Conservation (phyloP, 2,329 filamentous ascomycete species). For the Aspergillus aculeatinus region DNA sequence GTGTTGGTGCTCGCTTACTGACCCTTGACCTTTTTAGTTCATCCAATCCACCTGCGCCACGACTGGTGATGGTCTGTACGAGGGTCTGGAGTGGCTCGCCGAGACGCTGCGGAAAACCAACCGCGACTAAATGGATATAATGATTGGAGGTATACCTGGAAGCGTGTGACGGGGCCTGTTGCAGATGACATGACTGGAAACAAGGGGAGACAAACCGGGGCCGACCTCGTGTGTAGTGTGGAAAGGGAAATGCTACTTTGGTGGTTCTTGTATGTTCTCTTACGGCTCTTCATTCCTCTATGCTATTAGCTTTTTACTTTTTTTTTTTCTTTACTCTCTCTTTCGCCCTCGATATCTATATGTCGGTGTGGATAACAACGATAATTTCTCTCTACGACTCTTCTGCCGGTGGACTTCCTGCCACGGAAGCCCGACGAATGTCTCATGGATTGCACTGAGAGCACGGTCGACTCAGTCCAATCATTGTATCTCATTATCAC, state of each 20-base stretch:
- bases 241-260: constrained; percentile 32
- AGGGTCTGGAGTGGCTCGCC: constrained; percentile 93
- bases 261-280: constrained; percentile 37
- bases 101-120: constrained; percentile 73
- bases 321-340: constrained; percentile 28
- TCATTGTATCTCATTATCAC: too few species aligned
- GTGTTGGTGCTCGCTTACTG: not conserved
- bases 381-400: constrained; percentile 17
- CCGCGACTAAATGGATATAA: constrained; percentile 46
- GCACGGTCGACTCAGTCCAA: too few species aligned
- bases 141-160: constrained; percentile 35
- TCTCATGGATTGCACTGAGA: not conserved
- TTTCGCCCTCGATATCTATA: constrained; percentile 1
- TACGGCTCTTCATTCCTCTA: constrained; percentile 41
- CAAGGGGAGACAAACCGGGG: constrained; percentile 32
- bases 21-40: constrained; percentile 60
- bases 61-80: constrained; percentile 98
- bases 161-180: constrained; percentile 36
- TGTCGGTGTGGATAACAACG: constrained; percentile 32
- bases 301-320: constrained; percentile 43
- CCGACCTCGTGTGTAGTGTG: constrained; percentile 26
- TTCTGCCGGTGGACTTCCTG: not conserved
- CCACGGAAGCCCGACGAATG: not conserved
- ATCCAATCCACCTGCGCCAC: constrained; percentile 99
- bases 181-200: constrained; percentile 26